Conservation (phyloP, 2,329 filamentous ascomycete species). For the Arthrobotrys conoides region DNA sequence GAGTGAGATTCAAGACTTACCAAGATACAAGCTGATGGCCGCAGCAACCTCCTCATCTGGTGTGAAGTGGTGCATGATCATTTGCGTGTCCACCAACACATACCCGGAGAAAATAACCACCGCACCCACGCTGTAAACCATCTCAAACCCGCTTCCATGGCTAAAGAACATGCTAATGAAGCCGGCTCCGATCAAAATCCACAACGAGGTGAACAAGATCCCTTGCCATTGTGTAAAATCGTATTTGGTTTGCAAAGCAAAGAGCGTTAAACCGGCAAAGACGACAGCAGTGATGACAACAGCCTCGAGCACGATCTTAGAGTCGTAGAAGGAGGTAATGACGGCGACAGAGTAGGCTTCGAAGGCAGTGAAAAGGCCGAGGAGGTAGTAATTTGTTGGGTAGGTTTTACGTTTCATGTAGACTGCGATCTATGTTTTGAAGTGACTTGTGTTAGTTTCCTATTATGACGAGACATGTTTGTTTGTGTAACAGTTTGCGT, state of each 20-base stretch:
- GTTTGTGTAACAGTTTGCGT: constrained; percentile 20
- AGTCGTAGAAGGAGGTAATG: constrained; percentile 87
- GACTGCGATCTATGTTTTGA: constrained; percentile 66
- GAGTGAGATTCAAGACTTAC: constrained; percentile 34
- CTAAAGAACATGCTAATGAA: constrained; percentile 92
- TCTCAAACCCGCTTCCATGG: constrained; percentile 82
- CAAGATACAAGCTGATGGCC: constrained; percentile 90
- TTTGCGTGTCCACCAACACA: constrained; percentile 95
- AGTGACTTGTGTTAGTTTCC: constrained; percentile 12
- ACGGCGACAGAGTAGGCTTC: constrained; percentile 96
- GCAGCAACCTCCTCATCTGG: constrained; percentile 98
- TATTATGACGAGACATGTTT: neutral
- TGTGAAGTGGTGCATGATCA: constrained; percentile 95
- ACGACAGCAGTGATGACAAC: constrained; percentile 88
- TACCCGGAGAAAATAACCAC: constrained; percentile 94
- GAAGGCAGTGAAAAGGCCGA: constrained; percentile 87
- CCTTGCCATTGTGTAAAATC: constrained; percentile 98
- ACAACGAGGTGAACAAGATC: constrained; percentile 90
- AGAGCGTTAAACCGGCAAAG: constrained; percentile 83
- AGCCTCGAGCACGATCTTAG: constrained; percentile 87
- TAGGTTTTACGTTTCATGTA: constrained; percentile 98
- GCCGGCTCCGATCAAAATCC: constrained; percentile 91
- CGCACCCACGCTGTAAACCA: constrained; percentile 84
- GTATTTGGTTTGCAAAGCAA: constrained; percentile 97
- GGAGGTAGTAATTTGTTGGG: constrained; percentile 93